Evolutionary conservation across 352 stramenopile species (phyloP).

Genomic region (Pythium folliculosum): DNA sequence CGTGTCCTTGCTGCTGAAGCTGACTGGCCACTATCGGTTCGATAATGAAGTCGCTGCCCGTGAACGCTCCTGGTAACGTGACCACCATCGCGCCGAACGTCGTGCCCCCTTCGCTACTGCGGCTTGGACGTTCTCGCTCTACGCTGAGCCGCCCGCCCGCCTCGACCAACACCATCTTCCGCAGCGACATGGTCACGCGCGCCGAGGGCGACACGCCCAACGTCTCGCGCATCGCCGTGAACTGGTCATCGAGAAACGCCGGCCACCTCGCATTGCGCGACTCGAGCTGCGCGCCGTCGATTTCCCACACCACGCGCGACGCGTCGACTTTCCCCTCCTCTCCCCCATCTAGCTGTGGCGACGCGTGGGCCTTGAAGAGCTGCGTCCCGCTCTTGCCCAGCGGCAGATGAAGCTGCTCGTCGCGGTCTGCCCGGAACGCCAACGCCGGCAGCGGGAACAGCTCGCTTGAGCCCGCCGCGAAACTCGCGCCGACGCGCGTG

Average conservation of each 20-base stretch:
- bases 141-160: neutral
- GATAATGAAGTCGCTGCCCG: conserved; percentile 21
- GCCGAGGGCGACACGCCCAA: conserved; percentile 8
- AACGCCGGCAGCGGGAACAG: no score
- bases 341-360: no score
- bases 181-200: conserved; percentile 18
- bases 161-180: conserved; percentile 47
- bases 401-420: neutral
- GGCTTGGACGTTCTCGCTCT: conserved; percentile 33
- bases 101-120: conserved; percentile 36
- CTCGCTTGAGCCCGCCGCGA: no score
- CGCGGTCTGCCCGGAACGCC: no score
- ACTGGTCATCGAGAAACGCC: neutral
- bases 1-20: neutral
- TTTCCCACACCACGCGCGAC: neutral
- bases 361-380: neutral
- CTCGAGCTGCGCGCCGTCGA: conserved; percentile 3
- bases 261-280: neutral
- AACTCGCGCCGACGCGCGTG: no score
- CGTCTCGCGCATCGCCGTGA: neutral
- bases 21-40: neutral
- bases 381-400: neutral
- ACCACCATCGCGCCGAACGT: conserved; percentile 51
- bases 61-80: conserved; percentile 32
- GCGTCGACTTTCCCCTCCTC: neutral